These are phyloP conservation scores for Penicillium paneum DNA, from an alignment of 2,329 filamentous ascomycete species.

Conservation along the genomic window DNA sequence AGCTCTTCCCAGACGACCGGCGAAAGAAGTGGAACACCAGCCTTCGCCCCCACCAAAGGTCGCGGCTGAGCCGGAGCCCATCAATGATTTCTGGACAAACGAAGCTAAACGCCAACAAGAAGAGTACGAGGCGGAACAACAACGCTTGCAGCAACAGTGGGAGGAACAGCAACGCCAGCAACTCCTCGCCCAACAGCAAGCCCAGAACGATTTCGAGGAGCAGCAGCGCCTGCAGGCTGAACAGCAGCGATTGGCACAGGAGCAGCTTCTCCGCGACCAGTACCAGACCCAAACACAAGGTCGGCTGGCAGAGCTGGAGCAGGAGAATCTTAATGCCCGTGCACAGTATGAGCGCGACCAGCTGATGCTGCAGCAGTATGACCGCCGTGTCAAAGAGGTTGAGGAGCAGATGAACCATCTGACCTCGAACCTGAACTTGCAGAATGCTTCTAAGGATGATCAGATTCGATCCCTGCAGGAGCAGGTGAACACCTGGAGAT, in stretches of 20 bases:
- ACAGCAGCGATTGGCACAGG: constrained; percentile 85
- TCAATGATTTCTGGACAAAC: constrained; percentile 96
- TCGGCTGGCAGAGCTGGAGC: constrained; percentile 89
- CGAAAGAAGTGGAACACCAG: constrained; percentile 64
- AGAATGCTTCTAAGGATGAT: constrained; percentile 85
- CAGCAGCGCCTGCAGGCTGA: constrained; percentile 84
- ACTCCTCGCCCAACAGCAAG: constrained; percentile 76
- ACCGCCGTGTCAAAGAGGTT: constrained; percentile 86
- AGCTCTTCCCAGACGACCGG: constrained; percentile 72
- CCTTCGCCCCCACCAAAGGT: constrained; percentile 66
- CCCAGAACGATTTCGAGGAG: constrained; percentile 93
- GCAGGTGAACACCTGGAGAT: constrained; percentile 95
- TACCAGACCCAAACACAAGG: constrained; percentile 92
- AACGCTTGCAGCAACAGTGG: constrained; percentile 80
- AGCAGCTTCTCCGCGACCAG: constrained; percentile 83
- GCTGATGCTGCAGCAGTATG: constrained; percentile 94
- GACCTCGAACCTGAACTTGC: constrained; percentile 77
- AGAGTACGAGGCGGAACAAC: constrained; percentile 92
- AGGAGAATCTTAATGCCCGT: constrained; percentile 88
- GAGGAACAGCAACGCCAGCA: constrained; percentile 77
- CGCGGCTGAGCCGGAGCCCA: constrained; percentile 80
- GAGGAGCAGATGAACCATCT: constrained; percentile 83
- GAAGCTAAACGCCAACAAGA: constrained; percentile 88
- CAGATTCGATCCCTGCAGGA: constrained; percentile 91
- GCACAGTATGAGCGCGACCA: constrained; percentile 97